Percentiles rank a stretch among this genome's conserved stretches.
Conservation (phyloP, 2,329 filamentous ascomycete species). For the Chaetomiaceae sp. region DNA sequence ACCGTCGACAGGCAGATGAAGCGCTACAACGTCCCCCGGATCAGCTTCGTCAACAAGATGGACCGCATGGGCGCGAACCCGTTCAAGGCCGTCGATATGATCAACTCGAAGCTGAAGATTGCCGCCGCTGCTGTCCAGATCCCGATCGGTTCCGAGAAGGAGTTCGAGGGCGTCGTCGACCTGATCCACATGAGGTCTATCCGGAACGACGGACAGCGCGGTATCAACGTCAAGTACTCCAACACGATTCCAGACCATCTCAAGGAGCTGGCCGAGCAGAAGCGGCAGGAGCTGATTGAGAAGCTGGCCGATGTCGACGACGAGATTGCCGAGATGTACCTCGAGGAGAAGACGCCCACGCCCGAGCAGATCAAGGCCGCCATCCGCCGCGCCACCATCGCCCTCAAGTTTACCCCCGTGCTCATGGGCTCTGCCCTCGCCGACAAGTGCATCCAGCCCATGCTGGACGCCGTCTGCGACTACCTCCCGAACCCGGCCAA, state of each 20-base stretch:
- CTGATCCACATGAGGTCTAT: conserved; percentile 87
- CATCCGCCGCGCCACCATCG: conserved; percentile 85
- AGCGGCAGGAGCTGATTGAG: conserved; percentile 82
- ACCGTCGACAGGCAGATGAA: conserved; percentile 99
- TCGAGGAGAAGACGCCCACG: conserved; percentile 80
- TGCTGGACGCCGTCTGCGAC: conserved; percentile 92
- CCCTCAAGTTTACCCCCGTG: conserved; percentile 86
- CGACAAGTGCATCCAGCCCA: conserved; percentile 91
- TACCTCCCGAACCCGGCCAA: conserved; percentile 90
- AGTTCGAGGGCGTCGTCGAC: conserved; percentile 89
- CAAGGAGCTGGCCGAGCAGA: conserved; percentile 71
- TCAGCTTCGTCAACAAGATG: conserved; percentile 99
- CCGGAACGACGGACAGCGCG: conserved; percentile 82
- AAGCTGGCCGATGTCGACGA: conserved; percentile 96
- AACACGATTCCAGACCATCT: conserved; percentile 82
- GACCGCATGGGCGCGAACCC: conserved; percentile 98
- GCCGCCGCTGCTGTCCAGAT: conserved; percentile 91
- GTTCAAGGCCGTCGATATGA: conserved; percentile 95
- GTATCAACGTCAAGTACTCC: conserved; percentile 69
- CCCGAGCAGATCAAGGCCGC: conserved; percentile 83
- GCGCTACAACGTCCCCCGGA: conserved; percentile 90
- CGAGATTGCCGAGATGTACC: conserved; percentile 90
- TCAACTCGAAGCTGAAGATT: conserved; percentile 92
- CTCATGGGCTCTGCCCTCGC: conserved; percentile 95
- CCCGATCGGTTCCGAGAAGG: conserved; percentile 87